These are phyloP conservation scores for Aegilops tauschii DNA, from an alignment of 176 grass and related monocot species.

Conservation along the genomic window DNA sequence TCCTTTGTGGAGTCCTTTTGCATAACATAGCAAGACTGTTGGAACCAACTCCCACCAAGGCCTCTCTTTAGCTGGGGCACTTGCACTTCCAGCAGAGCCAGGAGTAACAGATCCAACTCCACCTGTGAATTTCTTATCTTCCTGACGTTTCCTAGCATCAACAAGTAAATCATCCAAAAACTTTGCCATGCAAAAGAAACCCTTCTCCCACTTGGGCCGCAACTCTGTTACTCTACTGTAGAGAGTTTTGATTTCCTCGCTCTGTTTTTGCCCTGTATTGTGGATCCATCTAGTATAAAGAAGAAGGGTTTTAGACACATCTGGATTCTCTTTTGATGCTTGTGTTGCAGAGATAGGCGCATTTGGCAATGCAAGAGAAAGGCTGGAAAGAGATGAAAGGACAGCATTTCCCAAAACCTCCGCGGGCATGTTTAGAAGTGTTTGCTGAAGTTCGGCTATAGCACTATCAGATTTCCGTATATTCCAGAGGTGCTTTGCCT, in stretches of 20 bases:
- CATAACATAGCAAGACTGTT: slow-evolving; percentile 65
- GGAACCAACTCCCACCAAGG: slow-evolving; percentile 73
- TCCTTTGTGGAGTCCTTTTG: slow-evolving; percentile 84
- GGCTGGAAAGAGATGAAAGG: slow-evolving; percentile 75
- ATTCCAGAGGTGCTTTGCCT: slow-evolving; percentile 92
- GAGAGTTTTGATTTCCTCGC: slow-evolving; percentile 68
- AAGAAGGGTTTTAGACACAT: slow-evolving; percentile 91
- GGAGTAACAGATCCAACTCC: slow-evolving; percentile 39
- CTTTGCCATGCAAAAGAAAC: slow-evolving; percentile 95
- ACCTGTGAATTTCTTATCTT: slow-evolving; percentile 61
- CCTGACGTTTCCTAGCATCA: slow-evolving; percentile 90
- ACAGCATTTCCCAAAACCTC: slow-evolving; percentile 62
- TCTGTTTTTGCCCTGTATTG: slow-evolving; percentile 89
- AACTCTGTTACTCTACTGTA: slow-evolving; percentile 85
- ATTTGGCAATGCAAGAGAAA: slow-evolving; percentile 89
- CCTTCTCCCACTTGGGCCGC: slow-evolving; percentile 93
- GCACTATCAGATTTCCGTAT: slow-evolving; percentile 84
- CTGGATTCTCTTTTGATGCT: slow-evolving; percentile 70
- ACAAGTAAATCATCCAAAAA: slow-evolving; percentile 93
- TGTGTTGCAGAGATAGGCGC: slow-evolving; percentile 65
- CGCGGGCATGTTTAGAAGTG: slow-evolving; percentile 78
- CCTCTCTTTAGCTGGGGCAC: slow-evolving; percentile 57
- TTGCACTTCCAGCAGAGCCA: slow-evolving; percentile 46
- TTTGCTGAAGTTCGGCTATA: slow-evolving; percentile 94
- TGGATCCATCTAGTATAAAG: slow-evolving; percentile 99